Evolutionary conservation across 345 rosid species (phyloP), one percentile per base, ranked within the genome.

Genomic region (Pistacia atlantica): DNA sequence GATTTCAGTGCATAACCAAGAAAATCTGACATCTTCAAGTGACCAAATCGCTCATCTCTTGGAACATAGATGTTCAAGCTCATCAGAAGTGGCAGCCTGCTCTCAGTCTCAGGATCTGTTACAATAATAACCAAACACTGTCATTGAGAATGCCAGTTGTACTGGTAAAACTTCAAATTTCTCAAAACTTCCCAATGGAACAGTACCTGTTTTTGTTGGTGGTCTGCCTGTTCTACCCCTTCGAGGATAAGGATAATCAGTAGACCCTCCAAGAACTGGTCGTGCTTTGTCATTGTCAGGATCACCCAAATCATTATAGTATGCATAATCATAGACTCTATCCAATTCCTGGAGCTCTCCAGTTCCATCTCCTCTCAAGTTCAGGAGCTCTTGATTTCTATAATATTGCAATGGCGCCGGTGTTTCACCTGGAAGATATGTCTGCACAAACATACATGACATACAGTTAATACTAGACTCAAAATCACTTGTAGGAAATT

Each of bases 311-410:
- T 94, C 98, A 59, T 94, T 92, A 82, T 94, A 94, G 80, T 52
- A 86, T 77, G 90, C 97, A 82, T 94, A 94, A 78, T 94, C 98
- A 78, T 94, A 94, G 8, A 92, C 89, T 55, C 97, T 83, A 69
- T 94, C 97, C 90, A 87, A 82, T 86, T 92, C 92, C 55, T 92
- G 62, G 3, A 91, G 91, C 89, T 90, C 87, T 75, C 91, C 91
- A 71, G 81, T 61, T 1, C 91, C 97, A 37, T 84, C 82, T 68
- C 98, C 98, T 88, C 98, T 86, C 74, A 94, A 78, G 49, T 66
- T 85, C 67, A 42, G 22, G 0, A 94, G 83, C 60, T 94, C 98
- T 75, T 89, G 88, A 76, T 89, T 87, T 74, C 94, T 87, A 74
- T 90, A 90, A 80, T 87, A 85, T 0, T 48, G 75, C 8, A 94